Evolutionary conservation across 208 protist genomes (phyloP).

Genomic region (Acanthamoeba sp.): DNA sequence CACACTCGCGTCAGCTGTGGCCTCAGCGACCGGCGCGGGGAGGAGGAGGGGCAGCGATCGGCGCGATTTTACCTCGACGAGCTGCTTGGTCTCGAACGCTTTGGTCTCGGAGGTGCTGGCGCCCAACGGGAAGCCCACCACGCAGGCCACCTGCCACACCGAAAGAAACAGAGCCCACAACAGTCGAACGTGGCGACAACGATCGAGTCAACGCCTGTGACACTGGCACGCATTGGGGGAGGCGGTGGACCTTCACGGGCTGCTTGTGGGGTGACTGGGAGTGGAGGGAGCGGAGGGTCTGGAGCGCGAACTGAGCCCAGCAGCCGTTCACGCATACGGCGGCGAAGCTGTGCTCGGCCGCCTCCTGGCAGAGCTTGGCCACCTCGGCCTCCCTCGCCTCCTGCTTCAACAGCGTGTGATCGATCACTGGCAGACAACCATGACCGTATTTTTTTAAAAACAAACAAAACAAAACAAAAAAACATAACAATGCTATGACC

Average conservation of each 20-base stretch:
- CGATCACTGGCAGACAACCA: conserved; percentile 88
- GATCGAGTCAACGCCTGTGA: no score
- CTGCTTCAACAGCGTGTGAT: conserved; percentile 95
- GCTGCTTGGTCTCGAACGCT: conserved; percentile 90
- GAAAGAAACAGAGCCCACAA: conserved; percentile 85
- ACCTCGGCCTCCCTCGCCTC: conserved; percentile 88
- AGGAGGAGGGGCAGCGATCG: no score
- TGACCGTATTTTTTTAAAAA: no score
- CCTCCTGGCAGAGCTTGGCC: conserved; percentile 93
- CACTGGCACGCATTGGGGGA: background rate
- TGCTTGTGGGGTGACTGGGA: background rate
- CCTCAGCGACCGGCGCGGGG: no score
- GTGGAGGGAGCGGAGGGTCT: background rate
- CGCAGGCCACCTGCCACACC: conserved; percentile 87
- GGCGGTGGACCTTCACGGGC: background rate
- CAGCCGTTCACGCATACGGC: conserved; percentile 95
- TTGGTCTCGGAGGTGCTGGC: conserved; percentile 92
- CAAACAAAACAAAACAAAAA: background rate
- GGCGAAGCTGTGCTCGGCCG: conserved; percentile 91
- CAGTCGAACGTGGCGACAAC: background rate
- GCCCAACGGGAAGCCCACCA: conserved; percentile 95
- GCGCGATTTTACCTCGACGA: conserved; percentile 76
- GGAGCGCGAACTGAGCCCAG: conserved; percentile 83
- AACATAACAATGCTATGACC: background rate
- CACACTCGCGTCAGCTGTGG: no score